Percentiles rank a stretch among this genome's conserved stretches.
These are phyloP conservation scores for Comarum palustre DNA, from an alignment of 306 rosid genomes.

Conservation along the genomic window DNA sequence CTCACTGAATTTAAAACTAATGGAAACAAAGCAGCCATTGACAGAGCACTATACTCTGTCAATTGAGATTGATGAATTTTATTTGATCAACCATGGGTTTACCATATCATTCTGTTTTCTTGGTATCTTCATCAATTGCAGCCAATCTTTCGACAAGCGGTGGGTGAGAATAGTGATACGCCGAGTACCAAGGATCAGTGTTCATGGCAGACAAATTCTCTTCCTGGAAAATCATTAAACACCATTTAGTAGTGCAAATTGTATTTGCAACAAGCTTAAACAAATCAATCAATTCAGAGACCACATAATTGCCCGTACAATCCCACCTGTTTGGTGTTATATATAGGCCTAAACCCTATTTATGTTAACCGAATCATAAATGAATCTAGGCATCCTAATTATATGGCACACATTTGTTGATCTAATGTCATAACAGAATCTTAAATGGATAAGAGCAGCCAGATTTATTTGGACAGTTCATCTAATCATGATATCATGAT, in stretches of 20 bases:
- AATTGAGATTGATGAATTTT: background rate
- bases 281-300: background rate
- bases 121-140: conserved; percentile 58
- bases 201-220: conserved; percentile 96
- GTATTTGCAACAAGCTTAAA: background rate
- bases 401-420: background rate
- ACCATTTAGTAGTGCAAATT: conserved; percentile 10
- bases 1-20: background rate
- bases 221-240: conserved; percentile 51
- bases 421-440: background rate
- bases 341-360: background rate
- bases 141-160: conserved; percentile 92
- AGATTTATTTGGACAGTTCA: background rate
- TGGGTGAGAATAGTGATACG: conserved; percentile 96
- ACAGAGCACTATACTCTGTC: background rate
- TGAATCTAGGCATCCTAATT: background rate
- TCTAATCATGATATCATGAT: background rate
- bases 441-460: background rate
- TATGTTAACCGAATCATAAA: background rate
- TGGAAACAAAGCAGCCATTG: background rate
- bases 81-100: conserved; percentile 23
- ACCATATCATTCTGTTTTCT: conserved; percentile 54
- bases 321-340: background rate
- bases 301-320: background rate
- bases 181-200: conserved; percentile 97